Percentiles rank a stretch among this genome's conserved stretches.
Conservation (phyloP, 2,329 filamentous ascomycete species). For the Aureobasidium sp. region DNA sequence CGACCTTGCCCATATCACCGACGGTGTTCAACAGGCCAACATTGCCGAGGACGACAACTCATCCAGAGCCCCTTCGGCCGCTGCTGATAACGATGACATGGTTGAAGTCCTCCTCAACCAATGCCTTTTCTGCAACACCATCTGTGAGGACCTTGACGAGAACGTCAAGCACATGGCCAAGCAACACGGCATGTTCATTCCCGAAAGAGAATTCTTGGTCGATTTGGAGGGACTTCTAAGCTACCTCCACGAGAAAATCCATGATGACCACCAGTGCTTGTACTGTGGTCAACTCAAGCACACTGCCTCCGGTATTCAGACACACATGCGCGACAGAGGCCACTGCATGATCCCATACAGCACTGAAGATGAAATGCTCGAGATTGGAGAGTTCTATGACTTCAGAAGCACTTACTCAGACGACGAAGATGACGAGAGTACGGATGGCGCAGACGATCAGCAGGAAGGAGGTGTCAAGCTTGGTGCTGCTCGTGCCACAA, state of each 20-base stretch:
- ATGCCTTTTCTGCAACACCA: conserved; percentile 90
- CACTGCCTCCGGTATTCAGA: conserved; percentile 74
- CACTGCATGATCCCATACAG: conserved; percentile 96
- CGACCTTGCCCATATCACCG: conserved; percentile 70
- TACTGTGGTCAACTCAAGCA: conserved; percentile 79
- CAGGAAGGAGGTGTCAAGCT: conserved; percentile 58
- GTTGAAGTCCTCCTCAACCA: conserved; percentile 38
- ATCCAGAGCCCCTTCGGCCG: conserved; percentile 19
- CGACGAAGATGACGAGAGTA: conserved; percentile 54
- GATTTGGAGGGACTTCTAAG: conserved; percentile 74
- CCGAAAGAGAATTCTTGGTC: conserved; percentile 76
- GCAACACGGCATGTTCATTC: conserved; percentile 92
- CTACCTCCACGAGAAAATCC: conserved; percentile 73
- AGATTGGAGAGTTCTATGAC: conserved; percentile 94
- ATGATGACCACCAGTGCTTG: conserved; percentile 74
- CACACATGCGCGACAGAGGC: conserved; percentile 93
- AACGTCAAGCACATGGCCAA: conserved; percentile 87
- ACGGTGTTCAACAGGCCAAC: conserved; percentile 64
- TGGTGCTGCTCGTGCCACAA: conserved; percentile 51
- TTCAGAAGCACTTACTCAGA: conserved; percentile 95
- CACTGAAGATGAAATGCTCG: conserved; percentile 81
- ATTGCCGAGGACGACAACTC: conserved; percentile 38
- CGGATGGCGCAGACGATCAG: conserved; percentile 43
- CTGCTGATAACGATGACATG: conserved; percentile 27
- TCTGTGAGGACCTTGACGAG: conserved; percentile 66